phyloP scores from a whole-genome alignment of 306 rosid genomes.

The Medicago arabica region DNA sequence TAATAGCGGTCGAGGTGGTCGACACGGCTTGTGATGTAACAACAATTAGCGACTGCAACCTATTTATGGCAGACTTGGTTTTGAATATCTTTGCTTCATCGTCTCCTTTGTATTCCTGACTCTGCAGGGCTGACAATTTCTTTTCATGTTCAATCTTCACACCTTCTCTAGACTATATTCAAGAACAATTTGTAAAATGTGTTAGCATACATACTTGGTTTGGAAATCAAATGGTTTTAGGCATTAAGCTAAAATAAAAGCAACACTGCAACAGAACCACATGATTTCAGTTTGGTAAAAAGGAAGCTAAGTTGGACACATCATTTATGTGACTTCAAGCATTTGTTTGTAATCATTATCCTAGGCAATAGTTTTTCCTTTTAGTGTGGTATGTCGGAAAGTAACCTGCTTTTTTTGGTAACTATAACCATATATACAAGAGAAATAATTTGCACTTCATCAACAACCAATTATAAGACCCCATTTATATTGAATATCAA shows the following conservation, averaged over 20 bases:
- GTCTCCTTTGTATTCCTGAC: conserved; percentile 94
- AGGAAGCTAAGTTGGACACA: conserved; percentile 21
- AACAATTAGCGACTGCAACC: conserved; percentile 80
- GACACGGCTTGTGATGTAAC: conserved; percentile 98
- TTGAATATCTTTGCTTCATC: conserved; percentile 86
- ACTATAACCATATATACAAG: conserved; percentile 7
- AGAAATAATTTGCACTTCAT: not conserved
- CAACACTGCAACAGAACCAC: conserved; percentile 30
- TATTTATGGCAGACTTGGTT: conserved; percentile 87
- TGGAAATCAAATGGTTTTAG: conserved; percentile 38
- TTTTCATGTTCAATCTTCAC: conserved; percentile 91
- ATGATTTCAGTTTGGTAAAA: conserved; percentile 37
- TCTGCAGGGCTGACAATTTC: conserved; percentile 78
- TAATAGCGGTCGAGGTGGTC: conserved; percentile 85
- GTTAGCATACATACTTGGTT: conserved; percentile 45
- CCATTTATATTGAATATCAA: not conserved
- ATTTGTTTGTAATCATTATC: conserved; percentile 20
- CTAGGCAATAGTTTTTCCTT: conserved; percentile 31
- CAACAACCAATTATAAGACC: conserved; percentile 16
- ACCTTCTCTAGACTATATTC: conserved; percentile 83
- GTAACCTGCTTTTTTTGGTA: conserved; percentile 35
- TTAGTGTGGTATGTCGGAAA: conserved; percentile 12
- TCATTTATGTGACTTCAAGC: conserved; percentile 35
- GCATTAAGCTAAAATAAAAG: conserved; percentile 46
- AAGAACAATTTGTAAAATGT: conserved; percentile 39